Evolutionary conservation across 495 filamentous ascomycete genomes (phyloP).

Genomic region (Tuber melanosporum): DNA sequence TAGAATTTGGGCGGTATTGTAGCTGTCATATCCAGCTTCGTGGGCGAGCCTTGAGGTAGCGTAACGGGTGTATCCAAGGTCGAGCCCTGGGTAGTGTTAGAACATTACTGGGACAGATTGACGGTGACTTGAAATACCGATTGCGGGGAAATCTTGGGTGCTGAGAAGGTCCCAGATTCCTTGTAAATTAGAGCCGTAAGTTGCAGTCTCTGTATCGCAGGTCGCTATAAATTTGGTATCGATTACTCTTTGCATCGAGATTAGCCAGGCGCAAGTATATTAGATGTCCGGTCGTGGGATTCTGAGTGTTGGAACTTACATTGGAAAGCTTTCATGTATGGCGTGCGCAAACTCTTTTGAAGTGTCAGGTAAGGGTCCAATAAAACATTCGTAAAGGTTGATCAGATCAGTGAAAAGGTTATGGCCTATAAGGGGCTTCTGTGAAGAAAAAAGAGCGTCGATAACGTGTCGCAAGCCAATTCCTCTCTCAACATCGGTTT

Average conservation of each 20-base stretch:
- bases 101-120: constrained; percentile 18
- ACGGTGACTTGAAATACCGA: constrained; percentile 18
- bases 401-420: constrained; percentile 70
- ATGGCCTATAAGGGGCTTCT: constrained; percentile 58
- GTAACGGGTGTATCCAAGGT: constrained; percentile 17
- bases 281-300: background rate
- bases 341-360: constrained; percentile 55
- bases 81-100: constrained; percentile 21
- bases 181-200: constrained; percentile 47
- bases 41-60: constrained; percentile 43
- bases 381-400: constrained; percentile 63
- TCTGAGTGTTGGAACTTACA: constrained; percentile 19
- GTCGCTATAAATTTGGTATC: constrained; percentile 76
- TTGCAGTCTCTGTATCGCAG: constrained; percentile 45
- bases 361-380: constrained; percentile 57
- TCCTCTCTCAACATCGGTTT: constrained; percentile 47
- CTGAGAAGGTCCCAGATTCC: constrained; percentile 40
- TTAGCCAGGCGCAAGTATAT: background rate
- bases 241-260: constrained; percentile 46
- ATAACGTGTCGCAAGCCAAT: constrained; percentile 64
- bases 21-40: constrained; percentile 68
- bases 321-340: constrained; percentile 57
- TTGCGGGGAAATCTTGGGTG: constrained; percentile 22
- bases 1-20: constrained; percentile 57
- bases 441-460: constrained; percentile 53